Conservation (phyloP, 192 early-diverging fungal species). For the Backusella tuberculispora region DNA sequence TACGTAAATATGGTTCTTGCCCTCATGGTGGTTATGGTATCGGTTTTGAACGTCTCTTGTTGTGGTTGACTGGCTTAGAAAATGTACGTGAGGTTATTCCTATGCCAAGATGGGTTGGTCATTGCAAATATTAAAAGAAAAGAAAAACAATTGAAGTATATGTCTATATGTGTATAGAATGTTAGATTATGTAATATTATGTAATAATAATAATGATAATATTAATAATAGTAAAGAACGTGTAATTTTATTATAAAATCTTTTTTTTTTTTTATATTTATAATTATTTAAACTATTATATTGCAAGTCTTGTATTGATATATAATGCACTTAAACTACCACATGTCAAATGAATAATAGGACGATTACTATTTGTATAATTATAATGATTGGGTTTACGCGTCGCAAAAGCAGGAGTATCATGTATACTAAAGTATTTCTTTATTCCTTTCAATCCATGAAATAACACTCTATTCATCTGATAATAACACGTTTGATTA, state of each 20-base stretch:
- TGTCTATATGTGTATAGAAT: neutral
- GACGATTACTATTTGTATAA: neutral
- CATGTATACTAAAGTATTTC: neutral
- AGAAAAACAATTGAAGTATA: neutral
- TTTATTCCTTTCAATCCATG: neutral
- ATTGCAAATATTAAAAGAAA: conserved; percentile 53
- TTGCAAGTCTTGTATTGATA: neutral
- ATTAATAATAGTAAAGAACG: neutral
- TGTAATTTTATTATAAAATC: neutral
- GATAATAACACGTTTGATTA: neutral
- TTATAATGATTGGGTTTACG: neutral
- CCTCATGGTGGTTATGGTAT: conserved; percentile 93
- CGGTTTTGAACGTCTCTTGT: conserved; percentile 84
- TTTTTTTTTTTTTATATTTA: neutral
- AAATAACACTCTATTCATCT: neutral
- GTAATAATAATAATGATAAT: neutral
- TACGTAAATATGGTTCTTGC: conserved; percentile 79
- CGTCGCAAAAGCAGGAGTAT: neutral
- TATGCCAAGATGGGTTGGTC: conserved; percentile 52
- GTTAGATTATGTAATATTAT: neutral
- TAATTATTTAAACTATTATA: neutral
- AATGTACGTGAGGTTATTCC: conserved; percentile 77
- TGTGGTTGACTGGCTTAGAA: conserved; percentile 77
- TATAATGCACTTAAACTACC: neutral
- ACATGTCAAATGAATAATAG: conserved; percentile 2